Percentiles rank a stretch among this genome's conserved stretches.
Evolutionary conservation across 495 filamentous ascomycete species (phyloP).

Genomic region (Penicillium desertorum): DNA sequence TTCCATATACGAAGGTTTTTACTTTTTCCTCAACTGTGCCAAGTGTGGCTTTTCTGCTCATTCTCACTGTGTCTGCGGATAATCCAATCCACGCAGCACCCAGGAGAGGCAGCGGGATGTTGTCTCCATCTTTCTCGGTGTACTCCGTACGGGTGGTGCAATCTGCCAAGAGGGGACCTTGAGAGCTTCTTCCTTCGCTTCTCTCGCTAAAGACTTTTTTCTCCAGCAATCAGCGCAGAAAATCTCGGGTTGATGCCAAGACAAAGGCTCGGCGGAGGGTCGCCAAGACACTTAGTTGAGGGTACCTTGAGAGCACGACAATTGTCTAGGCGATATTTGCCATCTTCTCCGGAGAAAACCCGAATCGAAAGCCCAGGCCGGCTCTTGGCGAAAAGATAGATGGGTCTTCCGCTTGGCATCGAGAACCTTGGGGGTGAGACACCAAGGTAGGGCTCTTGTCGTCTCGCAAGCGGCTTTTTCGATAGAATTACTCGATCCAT

Average conservation of each 20-base stretch:
- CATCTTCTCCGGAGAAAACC: background rate
- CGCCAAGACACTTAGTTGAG: conserved; percentile 24
- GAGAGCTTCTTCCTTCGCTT: conserved; percentile 4
- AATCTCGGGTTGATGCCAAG: conserved; percentile 17
- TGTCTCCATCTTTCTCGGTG: background rate
- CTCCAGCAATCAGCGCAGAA: background rate
- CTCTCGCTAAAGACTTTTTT: background rate
- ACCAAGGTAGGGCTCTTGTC: no score
- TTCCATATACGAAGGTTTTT: background rate
- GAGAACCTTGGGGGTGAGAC: conserved; percentile 14
- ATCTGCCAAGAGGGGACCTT: conserved; percentile 22
- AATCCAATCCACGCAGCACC: background rate
- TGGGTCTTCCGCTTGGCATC: conserved; percentile 19
- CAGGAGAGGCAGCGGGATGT: conserved; percentile 3
- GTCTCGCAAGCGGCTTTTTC: no score
- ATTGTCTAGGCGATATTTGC: background rate
- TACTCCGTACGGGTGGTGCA: background rate
- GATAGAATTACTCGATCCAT: background rate
- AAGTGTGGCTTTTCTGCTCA: background rate
- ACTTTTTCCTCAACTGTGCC: background rate
- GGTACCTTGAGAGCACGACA: conserved; percentile 25
- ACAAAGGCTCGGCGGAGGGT: conserved; percentile 18
- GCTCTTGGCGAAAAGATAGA: conserved; percentile 15
- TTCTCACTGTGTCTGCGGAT: background rate
- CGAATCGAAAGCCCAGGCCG: background rate